Conservation (phyloP, 106 monocot species). For the Dendrobium catenatum region DNA sequence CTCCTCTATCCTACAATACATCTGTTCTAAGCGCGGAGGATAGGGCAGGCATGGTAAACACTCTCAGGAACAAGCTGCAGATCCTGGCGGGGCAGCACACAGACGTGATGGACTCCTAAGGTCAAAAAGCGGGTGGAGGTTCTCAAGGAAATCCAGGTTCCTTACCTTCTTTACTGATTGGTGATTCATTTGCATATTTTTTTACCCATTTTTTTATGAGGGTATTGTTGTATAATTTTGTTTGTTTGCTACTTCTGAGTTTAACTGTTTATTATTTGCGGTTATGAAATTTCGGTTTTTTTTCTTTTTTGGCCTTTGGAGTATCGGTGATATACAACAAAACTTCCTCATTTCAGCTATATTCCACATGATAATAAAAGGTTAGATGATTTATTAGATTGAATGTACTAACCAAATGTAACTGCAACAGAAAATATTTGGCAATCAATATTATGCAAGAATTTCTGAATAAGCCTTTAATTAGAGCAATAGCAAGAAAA, state of each 20-base stretch:
- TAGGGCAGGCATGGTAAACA: constrained; percentile 15
- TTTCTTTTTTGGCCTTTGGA: background rate
- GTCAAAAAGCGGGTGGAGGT: constrained; percentile 84
- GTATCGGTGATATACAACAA: background rate
- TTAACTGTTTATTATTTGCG: background rate
- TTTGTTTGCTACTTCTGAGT: background rate
- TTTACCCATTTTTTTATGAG: background rate
- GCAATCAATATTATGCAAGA: no score
- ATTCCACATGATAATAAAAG: background rate
- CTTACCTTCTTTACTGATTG: background rate
- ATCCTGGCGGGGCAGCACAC: constrained; percentile 53
- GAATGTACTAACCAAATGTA: background rate
- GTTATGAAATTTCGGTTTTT: background rate
- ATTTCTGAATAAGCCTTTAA: background rate
- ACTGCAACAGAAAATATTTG: no score
- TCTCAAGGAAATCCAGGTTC: constrained; percentile 76
- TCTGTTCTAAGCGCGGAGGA: constrained; percentile 23
- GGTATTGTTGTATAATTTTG: background rate
- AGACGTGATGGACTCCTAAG: constrained; percentile 48
- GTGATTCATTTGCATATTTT: background rate
- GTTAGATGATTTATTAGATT: background rate
- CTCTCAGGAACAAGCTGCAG: constrained; percentile 14
- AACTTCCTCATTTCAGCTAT: background rate
- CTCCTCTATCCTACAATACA: background rate
- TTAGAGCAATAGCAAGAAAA: no score